Evolutionary conservation across 176 grass and related monocot genomes (phyloP), one percentile per base, ranked within the genome.

Genomic region (Areca catechu): DNA sequence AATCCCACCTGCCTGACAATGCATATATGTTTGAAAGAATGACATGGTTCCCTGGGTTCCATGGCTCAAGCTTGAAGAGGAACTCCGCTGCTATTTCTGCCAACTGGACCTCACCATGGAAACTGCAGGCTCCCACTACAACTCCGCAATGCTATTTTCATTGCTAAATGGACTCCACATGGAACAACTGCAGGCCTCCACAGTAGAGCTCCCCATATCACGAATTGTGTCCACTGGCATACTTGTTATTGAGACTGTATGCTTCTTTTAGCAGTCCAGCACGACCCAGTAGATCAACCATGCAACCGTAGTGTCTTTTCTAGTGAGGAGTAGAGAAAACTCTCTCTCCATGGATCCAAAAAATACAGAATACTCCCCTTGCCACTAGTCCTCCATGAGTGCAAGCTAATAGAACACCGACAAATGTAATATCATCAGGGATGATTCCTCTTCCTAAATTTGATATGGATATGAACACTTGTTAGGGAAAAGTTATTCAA

Each of bases 101-200:
- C 21, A 85, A 62, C 47, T 85, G 71, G 19, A 79, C 3, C 1
- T 85, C 80, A 54, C 64, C 68, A 76, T 82, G 82, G 76, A 85
- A 90, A 73, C 82, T 82, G 79, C 86, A 85, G 58, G 86, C 82
- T 24, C 86, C 82, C 48, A n/a, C n/a, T n/a, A n/a, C n/a, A n/a
- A n/a, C n/a, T n/a, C n/a, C n/a, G n/a, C n/a, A n/a, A n/a, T n/a
- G n/a, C n/a, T n/a, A n/a, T n/a, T n/a, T n/a, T n/a, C n/a, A n/a
- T n/a, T n/a, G n/a, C n/a, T n/a, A n/a, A n/a, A n/a, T n/a, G n/a
- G n/a, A n/a, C n/a, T n/a, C n/a, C n/a, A n/a, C n/a, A n/a, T n/a
- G n/a, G n/a, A n/a, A n/a, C n/a, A n/a, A n/a, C n/a, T n/a, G n/a
- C n/a, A n/a, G n/a, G n/a, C n/a, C n/a, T n/a, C n/a, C n/a, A n/a